phyloP scores from a whole-genome alignment of 2,329 filamentous ascomycete genomes.

The Chrysosporium keratinophilum region DNA sequence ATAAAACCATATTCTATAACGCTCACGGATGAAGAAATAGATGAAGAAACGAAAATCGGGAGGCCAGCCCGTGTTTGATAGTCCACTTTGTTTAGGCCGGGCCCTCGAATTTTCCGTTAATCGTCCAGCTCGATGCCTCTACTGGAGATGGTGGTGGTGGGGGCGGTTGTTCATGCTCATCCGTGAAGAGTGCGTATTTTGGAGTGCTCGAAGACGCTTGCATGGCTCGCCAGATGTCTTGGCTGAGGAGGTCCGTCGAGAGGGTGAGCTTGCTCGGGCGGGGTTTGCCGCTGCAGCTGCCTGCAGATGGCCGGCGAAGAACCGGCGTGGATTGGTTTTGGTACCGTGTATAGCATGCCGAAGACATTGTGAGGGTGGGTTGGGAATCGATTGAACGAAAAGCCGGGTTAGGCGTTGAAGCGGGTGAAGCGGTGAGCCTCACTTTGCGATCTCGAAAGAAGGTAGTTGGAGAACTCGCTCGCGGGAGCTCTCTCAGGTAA shows the following conservation, averaged over 20 bases:
- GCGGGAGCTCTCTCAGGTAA: too few species aligned
- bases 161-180: conserved; percentile 23
- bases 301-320: neutral
- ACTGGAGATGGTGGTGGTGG: conserved; percentile 27
- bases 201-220: conserved; percentile 26
- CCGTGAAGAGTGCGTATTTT: conserved; percentile 25
- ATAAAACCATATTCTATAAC: conserved; percentile 10
- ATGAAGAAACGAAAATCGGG: conserved; percentile 1
- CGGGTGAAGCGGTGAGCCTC: neutral
- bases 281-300: neutral
- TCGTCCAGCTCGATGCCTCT: conserved; percentile 12
- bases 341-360: conserved; percentile 5
- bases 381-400: neutral
- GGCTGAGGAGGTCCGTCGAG: conserved; percentile 23
- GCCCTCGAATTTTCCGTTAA: neutral
- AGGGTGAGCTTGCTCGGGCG: neutral
- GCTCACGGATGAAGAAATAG: conserved; percentile 11
- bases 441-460: too few species aligned
- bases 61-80: neutral
- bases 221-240: conserved; percentile 33
- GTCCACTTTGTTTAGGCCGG: neutral
- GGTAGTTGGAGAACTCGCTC: too few species aligned
- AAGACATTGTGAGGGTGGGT: conserved; percentile 7
- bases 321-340: conserved; percentile 2
- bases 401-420: neutral